Evolutionary conservation across 2,329 filamentous ascomycete species (phyloP).

Genomic region (Trichophyton equinum): DNA sequence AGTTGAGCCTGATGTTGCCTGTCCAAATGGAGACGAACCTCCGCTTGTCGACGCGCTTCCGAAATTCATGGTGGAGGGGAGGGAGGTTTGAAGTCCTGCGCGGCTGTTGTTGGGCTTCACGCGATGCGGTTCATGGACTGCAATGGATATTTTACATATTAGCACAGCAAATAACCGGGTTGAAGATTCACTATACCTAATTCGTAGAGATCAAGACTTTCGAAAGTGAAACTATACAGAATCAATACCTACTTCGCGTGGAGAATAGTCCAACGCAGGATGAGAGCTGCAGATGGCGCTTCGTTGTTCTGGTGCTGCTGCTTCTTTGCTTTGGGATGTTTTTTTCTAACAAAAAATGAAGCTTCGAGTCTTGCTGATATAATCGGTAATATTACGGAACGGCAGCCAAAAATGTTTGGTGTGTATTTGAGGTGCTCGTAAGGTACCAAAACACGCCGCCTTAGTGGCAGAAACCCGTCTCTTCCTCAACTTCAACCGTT

Average conservation of each 20-base stretch:
- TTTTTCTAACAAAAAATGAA: not conserved
- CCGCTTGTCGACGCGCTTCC: conserved; percentile 27
- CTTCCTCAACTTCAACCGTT: not conserved
- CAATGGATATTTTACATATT: not conserved
- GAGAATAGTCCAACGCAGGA: not conserved
- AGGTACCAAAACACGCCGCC: not conserved
- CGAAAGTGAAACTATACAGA: not conserved
- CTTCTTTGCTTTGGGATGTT: not conserved
- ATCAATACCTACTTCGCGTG: not conserved
- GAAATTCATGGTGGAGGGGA: conserved; percentile 19
- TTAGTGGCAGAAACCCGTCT: not conserved
- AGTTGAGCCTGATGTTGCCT: conserved; percentile 6
- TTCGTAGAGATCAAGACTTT: not conserved
- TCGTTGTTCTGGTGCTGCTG: not conserved
- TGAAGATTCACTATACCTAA: not conserved
- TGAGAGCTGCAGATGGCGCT: not conserved
- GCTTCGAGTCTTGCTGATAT: not conserved
- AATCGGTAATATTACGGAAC: not conserved
- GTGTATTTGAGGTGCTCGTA: not conserved
- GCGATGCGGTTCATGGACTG: not conserved
- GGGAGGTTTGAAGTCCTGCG: not conserved
- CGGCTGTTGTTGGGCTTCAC: not conserved
- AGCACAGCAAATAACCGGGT: not conserved
- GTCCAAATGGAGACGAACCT: conserved; percentile 16
- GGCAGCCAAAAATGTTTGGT: not conserved